Evolutionary conservation across 2,329 filamentous ascomycete species (phyloP).

Genomic region (Penicillium sp.): DNA sequence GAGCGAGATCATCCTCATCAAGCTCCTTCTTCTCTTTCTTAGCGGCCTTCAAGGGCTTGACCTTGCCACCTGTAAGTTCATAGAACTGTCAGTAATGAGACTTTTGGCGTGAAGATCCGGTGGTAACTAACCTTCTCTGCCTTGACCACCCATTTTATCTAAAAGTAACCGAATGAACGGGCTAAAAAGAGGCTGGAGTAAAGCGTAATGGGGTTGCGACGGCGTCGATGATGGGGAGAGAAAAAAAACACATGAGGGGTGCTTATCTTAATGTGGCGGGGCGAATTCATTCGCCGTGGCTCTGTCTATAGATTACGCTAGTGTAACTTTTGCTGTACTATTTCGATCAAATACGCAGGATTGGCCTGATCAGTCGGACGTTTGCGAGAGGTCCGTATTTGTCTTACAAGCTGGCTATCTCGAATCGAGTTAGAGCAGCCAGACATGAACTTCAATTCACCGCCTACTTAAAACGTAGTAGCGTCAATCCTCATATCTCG

Average conservation of each 20-base stretch:
- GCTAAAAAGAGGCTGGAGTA: conserved; percentile 3
- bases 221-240: conserved; percentile 4
- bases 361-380: fast-evolving
- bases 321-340: fast-evolving
- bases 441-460: conserved; percentile 27
- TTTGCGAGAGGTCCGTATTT: background rate
- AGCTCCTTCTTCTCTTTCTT: conserved; percentile 82
- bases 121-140: conserved; percentile 59
- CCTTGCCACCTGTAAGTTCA: conserved; percentile 64
- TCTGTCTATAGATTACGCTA: background rate
- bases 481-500: conserved; percentile 16
- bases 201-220: background rate
- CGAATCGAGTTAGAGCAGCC: background rate
- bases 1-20: conserved; percentile 82
- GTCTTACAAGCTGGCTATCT: background rate
- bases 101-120: background rate
- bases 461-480: conserved; percentile 21
- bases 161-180: conserved; percentile 3
- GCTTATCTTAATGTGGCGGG: conserved; percentile 19
- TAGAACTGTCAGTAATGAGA: conserved; percentile 20
- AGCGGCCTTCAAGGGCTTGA: conserved; percentile 77
- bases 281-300: background rate
- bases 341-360: background rate
- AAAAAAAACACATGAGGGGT: conserved; percentile 17
- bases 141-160: conserved; percentile 59